Percentiles rank a stretch among this genome's conserved stretches.
These are phyloP conservation scores for Panicum hallii DNA, from an alignment of 202 grass and related monocot genomes.

Conservation along the genomic window DNA sequence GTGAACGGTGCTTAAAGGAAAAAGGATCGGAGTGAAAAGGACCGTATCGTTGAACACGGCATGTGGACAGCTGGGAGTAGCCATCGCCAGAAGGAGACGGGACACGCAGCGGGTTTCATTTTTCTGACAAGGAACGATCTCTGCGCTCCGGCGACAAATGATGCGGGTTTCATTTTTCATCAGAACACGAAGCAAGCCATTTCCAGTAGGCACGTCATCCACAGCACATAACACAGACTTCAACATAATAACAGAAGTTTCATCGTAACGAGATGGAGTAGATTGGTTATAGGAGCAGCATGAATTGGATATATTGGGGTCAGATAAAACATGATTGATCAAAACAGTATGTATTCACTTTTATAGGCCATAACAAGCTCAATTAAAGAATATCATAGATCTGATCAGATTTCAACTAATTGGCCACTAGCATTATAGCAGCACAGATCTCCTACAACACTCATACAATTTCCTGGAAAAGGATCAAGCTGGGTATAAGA, in stretches of 20 bases:
- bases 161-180: too few species aligned
- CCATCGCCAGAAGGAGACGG: too few species aligned
- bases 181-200: background rate
- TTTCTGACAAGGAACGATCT: too few species aligned
- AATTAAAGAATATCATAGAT: background rate
- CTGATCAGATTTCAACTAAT: background rate
- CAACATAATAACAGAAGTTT: background rate
- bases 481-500: too few species aligned
- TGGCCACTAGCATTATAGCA: background rate
- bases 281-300: background rate
- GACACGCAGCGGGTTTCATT: too few species aligned
- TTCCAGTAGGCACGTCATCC: background rate
- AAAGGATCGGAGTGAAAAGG: too few species aligned
- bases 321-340: background rate
- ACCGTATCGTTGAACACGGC: too few species aligned
- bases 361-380: background rate
- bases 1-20: too few species aligned
- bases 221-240: background rate
- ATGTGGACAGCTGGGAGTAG: too few species aligned
- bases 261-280: background rate
- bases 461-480: too few species aligned
- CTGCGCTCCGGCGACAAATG: too few species aligned
- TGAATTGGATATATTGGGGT: background rate
- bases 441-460: too few species aligned
- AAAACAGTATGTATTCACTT: background rate